phyloP scores from a whole-genome alignment of 257 asterid species.

The Nicotiana tomentosiformis region DNA sequence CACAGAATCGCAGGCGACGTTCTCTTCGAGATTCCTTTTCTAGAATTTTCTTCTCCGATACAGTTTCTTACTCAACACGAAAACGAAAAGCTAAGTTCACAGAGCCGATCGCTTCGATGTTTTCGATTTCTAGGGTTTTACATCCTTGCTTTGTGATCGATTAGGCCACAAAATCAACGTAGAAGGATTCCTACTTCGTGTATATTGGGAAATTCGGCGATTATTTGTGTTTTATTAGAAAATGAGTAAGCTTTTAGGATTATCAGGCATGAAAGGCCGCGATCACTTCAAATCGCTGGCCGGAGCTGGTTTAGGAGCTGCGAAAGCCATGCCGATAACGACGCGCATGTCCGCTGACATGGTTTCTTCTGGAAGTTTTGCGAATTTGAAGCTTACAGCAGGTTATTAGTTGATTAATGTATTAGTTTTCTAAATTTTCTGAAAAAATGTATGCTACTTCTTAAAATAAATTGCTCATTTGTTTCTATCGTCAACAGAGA shows the following conservation, averaged over 20 bases:
- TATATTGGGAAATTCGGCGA: not conserved
- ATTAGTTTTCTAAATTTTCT: not conserved
- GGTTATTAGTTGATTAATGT: constrained; percentile 31
- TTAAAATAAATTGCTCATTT: constrained; percentile 8
- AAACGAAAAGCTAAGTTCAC: not conserved
- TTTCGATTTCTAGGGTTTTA: constrained; percentile 4
- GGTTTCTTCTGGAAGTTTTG: constrained; percentile 62
- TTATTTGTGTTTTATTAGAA: constrained; percentile 12
- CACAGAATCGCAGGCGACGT: not conserved
- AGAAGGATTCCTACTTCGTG: not conserved
- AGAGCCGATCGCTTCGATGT: not conserved
- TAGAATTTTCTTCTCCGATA: constrained; percentile 13
- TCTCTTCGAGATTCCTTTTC: not conserved
- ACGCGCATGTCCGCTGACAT: constrained; percentile 46
- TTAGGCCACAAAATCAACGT: not conserved
- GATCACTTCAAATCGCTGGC: constrained; percentile 47
- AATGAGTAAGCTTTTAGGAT: constrained; percentile 64
- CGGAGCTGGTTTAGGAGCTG: constrained; percentile 42
- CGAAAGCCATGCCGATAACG: constrained; percentile 36
- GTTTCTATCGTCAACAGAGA: constrained; percentile 41
- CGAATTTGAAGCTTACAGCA: constrained; percentile 85
- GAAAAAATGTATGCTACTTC: not conserved
- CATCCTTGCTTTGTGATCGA: not conserved
- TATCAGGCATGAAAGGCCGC: constrained; percentile 64
- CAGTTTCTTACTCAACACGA: not conserved